Evolutionary conservation across 2,329 filamentous ascomycete species (phyloP), one percentile per base, ranked within the genome.

Genomic region (Diaporthe sp.): DNA sequence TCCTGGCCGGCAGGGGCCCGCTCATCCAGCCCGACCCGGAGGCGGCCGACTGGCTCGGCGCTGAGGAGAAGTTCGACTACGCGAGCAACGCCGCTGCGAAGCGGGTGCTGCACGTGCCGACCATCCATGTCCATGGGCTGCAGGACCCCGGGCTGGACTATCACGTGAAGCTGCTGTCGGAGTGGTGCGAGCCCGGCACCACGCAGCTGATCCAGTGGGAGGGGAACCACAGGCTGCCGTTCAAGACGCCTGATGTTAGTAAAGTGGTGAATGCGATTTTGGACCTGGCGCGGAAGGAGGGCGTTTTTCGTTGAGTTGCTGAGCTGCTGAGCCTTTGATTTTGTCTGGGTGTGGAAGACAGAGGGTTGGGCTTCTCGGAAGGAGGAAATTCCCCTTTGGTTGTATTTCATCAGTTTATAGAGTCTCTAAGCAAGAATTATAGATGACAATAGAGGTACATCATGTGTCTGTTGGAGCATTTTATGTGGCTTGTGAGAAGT

Each of bases 141-240:
- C 84, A 85, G 25, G 92, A 93, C 82, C 86, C 88, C 0, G 91
- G 91, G 0, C 79, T 95, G 34, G 84, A 89, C 75, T 82, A 90
- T 59, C 93, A 94, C 80, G 83, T 88, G 73, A 84, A 87, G 80
- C 79, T 93, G 78, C 80, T 91, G 69, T 82, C 89, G 12, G 83
- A 89, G 70, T 95, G 92, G 81, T 94, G 91, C 80, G 86, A 90
- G 68, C 80, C 85, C 13, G 87, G 86, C 0, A 90, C 85, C 3
- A 85, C 88, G 8, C 87, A 83, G 53, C 77, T 95, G 61, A 82
- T 96, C 1, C 92, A 95, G 82, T 96, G 94, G 94, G 89, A 94
- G 74, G 94, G 93, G 0, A 88, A 87, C 1, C 94, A 96, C 81
- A 85, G 94, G 8, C 86, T 96, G 67, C 93, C 94, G 2, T 88